These are phyloP conservation scores for Epichloe hybrida DNA, from an alignment of 2,329 filamentous ascomycete genomes.

Conservation along the genomic window DNA sequence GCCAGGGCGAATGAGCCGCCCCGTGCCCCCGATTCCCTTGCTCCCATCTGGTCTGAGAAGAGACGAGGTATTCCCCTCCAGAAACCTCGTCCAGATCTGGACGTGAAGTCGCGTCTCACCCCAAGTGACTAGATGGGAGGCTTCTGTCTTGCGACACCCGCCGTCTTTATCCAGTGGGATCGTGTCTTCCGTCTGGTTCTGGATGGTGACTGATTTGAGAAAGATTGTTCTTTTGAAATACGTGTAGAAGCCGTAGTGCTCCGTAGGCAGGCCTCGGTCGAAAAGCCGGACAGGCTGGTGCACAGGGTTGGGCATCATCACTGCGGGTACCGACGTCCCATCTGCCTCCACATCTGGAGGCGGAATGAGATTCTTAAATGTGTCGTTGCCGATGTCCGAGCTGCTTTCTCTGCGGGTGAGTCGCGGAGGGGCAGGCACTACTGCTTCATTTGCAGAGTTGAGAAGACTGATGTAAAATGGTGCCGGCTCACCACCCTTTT, in stretches of 20 bases:
- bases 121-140: constrained; percentile 44
- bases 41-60: constrained; percentile 17
- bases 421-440: constrained; percentile 13
- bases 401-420: constrained; percentile 12
- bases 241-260: constrained; percentile 89
- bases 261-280: constrained; percentile 64
- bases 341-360: constrained; percentile 48
- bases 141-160: constrained; percentile 38
- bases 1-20: constrained; percentile 32
- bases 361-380: constrained; percentile 39
- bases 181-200: constrained; percentile 31
- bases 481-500: constrained; percentile 73
- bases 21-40: constrained; percentile 13
- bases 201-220: constrained; percentile 43
- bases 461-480: constrained; percentile 78
- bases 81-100: constrained; percentile 47
- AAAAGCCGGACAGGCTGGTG: constrained; percentile 76
- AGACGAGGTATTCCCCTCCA: constrained; percentile 30
- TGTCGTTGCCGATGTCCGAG: constrained; percentile 11
- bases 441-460: constrained; percentile 24
- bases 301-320: constrained; percentile 54
- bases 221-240: constrained; percentile 86
- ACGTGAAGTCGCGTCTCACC: constrained; percentile 48
- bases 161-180: constrained; percentile 39
- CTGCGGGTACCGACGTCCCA: constrained; percentile 58